Evolutionary conservation across 2,329 filamentous ascomycete species (phyloP), one percentile per base, ranked within the genome.

Genomic region (Aspergillus unguis): DNA sequence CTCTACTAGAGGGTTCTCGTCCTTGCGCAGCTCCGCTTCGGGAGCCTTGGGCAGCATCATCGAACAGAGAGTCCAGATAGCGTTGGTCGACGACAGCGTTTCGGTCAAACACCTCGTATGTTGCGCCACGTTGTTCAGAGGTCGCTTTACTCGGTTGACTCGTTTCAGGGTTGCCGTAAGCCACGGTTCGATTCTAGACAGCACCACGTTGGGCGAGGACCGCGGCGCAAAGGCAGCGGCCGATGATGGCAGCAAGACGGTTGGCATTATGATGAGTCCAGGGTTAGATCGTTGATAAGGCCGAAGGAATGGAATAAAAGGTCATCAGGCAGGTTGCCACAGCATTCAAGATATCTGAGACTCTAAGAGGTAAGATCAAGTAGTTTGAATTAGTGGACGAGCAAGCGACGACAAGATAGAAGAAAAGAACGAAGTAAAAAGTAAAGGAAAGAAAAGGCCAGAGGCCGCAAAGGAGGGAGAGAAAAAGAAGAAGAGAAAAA

Each of bases 51-150:
- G 84, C 40, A 97, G 79, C 88, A 97, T 95, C 71, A 97, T 77
- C 32, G 92, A 96, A 58, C 90, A 88, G 57, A 99, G 80, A 53
- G 87, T 95, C 92, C 92, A 99, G 73, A 97, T 92, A 61, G 92
- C 94, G 67, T 90, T 90, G 55, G 86, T 74, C 49, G 88, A 92
- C 37, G 92, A 96, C 50, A 99, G 80, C 0, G 88, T 95, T 79
- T 97, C 94, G 53, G 92, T 95, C 65, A 99, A 83, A 76, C 92
- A 97, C 80, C 90, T 85, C 64, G 92, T 91, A 77, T 97, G 94
- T 73, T 99, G 94, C 53, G 90, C 86, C 44, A 96, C 89, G 73
- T 89, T 96, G 82, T 99, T 99, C 74, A 97, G 83, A 56, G 94
- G 92, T 65, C 94, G 88, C 83, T 97, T 99, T 66, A 96, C 85